Percentiles rank a stretch among this genome's conserved stretches.
Evolutionary conservation across 2,329 filamentous ascomycete genomes (phyloP).

Genomic region (Claviceps quebecensis): DNA sequence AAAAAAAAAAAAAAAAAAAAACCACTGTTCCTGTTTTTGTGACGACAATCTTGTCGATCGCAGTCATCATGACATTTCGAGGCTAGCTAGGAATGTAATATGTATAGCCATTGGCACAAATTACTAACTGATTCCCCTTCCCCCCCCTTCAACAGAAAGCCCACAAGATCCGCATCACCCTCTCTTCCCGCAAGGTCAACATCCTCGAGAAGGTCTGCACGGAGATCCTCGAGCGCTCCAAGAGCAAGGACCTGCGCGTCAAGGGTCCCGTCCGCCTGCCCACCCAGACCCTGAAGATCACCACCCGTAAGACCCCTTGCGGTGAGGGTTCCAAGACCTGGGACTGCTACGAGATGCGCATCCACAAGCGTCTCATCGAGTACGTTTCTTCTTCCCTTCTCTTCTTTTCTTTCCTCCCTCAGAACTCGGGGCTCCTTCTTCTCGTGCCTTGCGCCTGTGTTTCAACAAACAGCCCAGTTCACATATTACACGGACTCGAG

Average conservation of each 20-base stretch:
- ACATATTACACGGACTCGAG: neutral
- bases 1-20: neutral
- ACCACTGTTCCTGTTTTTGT: neutral
- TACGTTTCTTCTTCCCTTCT: conserved; percentile 36
- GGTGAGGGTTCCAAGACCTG: conserved; percentile 99
- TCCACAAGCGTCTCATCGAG: conserved; percentile 97
- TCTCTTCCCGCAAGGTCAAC: conserved; percentile 87
- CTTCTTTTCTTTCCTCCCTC: no score
- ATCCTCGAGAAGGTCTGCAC: conserved; percentile 96
- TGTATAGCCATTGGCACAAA: neutral
- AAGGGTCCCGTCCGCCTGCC: conserved; percentile 97
- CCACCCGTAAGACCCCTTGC: conserved; percentile 96
- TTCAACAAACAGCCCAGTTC: neutral
- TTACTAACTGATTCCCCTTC: conserved; percentile 5
- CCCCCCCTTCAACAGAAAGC: conserved; percentile 47
- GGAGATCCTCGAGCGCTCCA: conserved; percentile 96
- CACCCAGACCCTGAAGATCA: conserved; percentile 93
- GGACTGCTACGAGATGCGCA: conserved; percentile 98
- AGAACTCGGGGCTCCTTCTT: neutral
- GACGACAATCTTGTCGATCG: no score
- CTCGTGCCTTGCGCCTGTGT: neutral
- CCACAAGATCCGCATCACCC: conserved; percentile 97
- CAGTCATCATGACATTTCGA: no score
- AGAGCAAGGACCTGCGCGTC: conserved; percentile 94
- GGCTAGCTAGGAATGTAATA: neutral